Percentiles rank a stretch among this genome's conserved stretches.
Conservation (phyloP, 148 eudicot species). For the Spergularia marina region DNA sequence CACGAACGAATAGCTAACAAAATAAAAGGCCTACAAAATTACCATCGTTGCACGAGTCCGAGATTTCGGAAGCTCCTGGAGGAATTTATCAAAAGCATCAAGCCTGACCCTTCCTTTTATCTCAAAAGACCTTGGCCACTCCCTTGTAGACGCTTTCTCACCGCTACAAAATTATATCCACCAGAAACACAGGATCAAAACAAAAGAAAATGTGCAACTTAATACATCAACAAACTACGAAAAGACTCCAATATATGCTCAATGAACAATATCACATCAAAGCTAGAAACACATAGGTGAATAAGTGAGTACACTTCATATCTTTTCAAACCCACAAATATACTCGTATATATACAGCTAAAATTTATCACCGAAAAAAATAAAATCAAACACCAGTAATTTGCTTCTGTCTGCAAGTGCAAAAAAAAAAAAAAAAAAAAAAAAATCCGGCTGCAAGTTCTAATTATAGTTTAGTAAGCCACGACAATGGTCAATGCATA, state of each 20-base stretch:
- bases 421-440: too few relatives aligned
- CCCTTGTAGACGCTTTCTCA: conserved; percentile 65
- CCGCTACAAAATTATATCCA: conserved; percentile 53
- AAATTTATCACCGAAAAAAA: not conserved
- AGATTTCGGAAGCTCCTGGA: conserved; percentile 88
- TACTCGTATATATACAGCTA: not conserved
- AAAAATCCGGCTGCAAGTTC: not conserved
- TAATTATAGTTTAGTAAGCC: not conserved
- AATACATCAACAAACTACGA: not conserved
- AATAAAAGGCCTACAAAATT: conserved; percentile 5
- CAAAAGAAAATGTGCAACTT: not conserved
- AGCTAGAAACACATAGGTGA: not conserved
- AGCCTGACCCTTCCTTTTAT: conserved; percentile 89
- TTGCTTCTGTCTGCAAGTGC: too few relatives aligned
- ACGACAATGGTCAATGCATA: not conserved
- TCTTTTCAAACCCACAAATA: not conserved
- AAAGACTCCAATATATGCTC: not conserved
- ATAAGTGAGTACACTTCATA: not conserved
- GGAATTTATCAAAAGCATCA: conserved; percentile 86
- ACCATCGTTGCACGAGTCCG: conserved; percentile 97
- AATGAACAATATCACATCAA: not conserved
- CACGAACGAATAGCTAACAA: not conserved
- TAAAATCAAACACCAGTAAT: not conserved
- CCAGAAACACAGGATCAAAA: conserved; percentile 1
- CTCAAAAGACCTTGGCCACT: conserved; percentile 76